Conservation (phyloP, 108 stramenopile species). For the Conticribra guillardii region DNA sequence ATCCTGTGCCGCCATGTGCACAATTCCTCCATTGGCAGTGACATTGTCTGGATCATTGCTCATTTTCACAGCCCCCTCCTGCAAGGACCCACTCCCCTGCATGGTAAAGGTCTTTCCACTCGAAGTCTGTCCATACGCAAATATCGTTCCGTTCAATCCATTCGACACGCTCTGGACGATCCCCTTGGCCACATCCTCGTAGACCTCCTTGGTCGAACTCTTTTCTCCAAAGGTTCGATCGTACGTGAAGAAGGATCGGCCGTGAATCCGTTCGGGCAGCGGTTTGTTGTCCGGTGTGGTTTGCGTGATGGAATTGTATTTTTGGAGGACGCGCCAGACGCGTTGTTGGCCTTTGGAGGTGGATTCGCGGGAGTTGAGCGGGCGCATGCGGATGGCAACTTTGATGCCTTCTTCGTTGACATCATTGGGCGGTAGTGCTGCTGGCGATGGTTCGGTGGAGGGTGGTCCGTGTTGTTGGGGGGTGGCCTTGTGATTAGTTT, state of each 20-base stretch:
- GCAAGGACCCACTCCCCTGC: constrained; percentile 83
- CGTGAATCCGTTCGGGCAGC: constrained; percentile 63
- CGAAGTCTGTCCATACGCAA: constrained; percentile 95
- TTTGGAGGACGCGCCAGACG: constrained; percentile 86
- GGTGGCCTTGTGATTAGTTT: no score
- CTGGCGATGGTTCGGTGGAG: background rate
- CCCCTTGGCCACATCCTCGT: constrained; percentile 81
- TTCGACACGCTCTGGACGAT: constrained; percentile 88
- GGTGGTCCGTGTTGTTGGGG: no score
- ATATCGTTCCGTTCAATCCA: constrained; percentile 98
- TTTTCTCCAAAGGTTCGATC: constrained; percentile 92
- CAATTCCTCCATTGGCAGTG: constrained; percentile 65
- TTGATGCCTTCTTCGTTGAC: background rate
- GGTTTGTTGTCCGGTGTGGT: constrained; percentile 76
- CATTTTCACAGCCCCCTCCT: constrained; percentile 49
- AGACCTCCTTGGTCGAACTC: constrained; percentile 83
- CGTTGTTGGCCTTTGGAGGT: constrained; percentile 21
- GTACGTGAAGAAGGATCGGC: constrained; percentile 90
- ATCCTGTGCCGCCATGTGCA: constrained; percentile 86
- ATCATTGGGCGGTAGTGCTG: background rate
- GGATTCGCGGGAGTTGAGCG: constrained; percentile 82
- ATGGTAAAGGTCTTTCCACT: constrained; percentile 94
- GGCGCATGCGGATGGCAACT: constrained; percentile 96
- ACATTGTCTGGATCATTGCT: constrained; percentile 18
- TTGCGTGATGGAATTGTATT: constrained; percentile 79